Evolutionary conservation across 2,329 filamentous ascomycete species (phyloP), one percentile per base, ranked within the genome.

Genomic region (Zymoseptoria ardabiliae): DNA sequence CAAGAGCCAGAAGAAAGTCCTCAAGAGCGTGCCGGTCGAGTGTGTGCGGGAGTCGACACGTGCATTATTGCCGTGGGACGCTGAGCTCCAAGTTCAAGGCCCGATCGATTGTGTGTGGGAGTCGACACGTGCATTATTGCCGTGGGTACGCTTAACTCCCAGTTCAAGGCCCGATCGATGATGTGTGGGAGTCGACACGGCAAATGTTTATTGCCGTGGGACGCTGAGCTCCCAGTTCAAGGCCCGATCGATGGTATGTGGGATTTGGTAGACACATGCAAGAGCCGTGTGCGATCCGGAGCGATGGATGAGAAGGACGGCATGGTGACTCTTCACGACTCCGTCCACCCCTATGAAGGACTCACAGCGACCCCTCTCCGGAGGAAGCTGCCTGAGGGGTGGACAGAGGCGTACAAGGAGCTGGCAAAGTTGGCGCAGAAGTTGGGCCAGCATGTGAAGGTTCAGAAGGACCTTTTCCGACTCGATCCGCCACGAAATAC

Each of bases 181-280:
- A 8, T 28, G 25, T 28, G 25, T 28, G 25, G 25, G 25, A 28
- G 25, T 28, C 25, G 25, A 28, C 25, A 28, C 7, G 25, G 25
- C 25, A 28, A 28, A 28, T 7, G 9, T 28, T 28, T 28, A 28
- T 28, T 28, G 25, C 25, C 25, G 25, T 28, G 25, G 25, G 8
- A 28, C 25, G 25, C 25, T 28, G 25, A 28, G 25, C 25, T 28
- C 25, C 25, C 25, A 9, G 25, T 28, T 28, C 25, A 28, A 28
- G 25, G 25, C 25, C 25, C 25, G 25, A 8, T 28, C 25, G 25
- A 28, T 28, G 25, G 25, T 28, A 8, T 28, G 78, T 88, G 30
- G 85, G 93, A 74, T 91, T 96, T 60, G 93, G 93, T 68, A 94
- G 90, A 56, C 91, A 97, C 80, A 97, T 97, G 93, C 93, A 97